Conservation (phyloP, 345 rosid genomes). For the Sisymbrium irio region DNA sequence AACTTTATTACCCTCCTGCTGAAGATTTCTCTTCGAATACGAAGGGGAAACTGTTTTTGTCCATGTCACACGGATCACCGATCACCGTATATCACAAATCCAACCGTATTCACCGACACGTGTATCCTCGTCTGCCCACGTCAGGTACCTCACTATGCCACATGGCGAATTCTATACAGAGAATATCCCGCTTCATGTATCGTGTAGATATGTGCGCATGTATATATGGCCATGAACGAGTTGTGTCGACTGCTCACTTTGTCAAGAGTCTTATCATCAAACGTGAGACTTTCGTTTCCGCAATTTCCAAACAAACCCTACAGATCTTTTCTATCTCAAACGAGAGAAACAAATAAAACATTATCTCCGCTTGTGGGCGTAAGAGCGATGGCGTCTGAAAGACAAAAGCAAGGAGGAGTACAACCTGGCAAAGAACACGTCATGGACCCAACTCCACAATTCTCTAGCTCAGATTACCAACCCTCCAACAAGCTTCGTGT, state of each 20-base stretch:
- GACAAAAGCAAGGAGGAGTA: constrained; percentile 44
- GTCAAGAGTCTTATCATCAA: constrained; percentile 12
- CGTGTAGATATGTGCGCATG: not conserved
- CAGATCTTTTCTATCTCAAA: not conserved
- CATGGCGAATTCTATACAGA: not conserved
- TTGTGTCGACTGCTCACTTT: constrained; percentile 14
- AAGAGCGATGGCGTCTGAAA: constrained; percentile 38
- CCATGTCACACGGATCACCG: constrained; percentile 23
- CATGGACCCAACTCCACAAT: constrained; percentile 64
- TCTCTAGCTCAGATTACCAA: constrained; percentile 45
- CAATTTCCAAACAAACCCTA: constrained; percentile 16
- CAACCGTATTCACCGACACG: constrained; percentile 2
- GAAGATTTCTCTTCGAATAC: not conserved
- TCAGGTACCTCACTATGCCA: not conserved
- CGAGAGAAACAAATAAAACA: constrained; percentile 18
- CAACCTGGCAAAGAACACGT: constrained; percentile 79
- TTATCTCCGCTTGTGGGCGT: constrained; percentile 45
- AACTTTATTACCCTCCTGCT: not conserved
- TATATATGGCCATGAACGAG: constrained; percentile 22
- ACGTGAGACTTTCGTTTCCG: not conserved
- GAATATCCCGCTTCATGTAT: not conserved
- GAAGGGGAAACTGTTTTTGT: not conserved
- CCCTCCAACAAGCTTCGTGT: constrained; percentile 81
- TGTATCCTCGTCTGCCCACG: constrained; percentile 10
- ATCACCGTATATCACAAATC: constrained; percentile 26